Conservation (phyloP, 2,329 filamentous ascomycete species). For the Ilyonectria destructans region DNA sequence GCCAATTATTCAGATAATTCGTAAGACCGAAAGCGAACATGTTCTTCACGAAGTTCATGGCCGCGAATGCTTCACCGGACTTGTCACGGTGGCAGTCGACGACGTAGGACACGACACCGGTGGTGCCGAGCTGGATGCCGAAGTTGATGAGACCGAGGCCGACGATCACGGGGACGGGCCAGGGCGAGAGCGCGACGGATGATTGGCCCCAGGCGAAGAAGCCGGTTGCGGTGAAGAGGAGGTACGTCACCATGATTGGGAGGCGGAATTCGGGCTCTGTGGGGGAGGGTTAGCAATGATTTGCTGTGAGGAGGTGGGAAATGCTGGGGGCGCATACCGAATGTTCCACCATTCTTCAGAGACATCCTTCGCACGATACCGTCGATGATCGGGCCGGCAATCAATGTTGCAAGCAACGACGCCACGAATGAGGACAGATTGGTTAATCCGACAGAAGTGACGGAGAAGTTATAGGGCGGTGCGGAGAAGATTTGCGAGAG, state of each 20-base stretch:
- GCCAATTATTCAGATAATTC: not conserved
- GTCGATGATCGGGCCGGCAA: not conserved
- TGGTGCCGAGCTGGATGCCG: not conserved
- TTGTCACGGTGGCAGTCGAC: constrained; percentile 2
- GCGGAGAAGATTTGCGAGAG: constrained; percentile 2
- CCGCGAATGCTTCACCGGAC: not conserved
- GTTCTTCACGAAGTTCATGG: constrained; percentile 5
- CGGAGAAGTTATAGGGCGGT: constrained; percentile 4
- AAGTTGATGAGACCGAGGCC: constrained; percentile 2
- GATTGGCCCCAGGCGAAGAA: constrained; percentile 14
- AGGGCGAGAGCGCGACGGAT: not conserved
- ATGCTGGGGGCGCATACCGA: not conserved
- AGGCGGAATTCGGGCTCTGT: constrained; percentile 4
- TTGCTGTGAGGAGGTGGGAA: no score
- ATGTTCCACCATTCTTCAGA: constrained; percentile 4
- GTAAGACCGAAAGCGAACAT: not conserved
- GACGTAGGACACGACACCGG: not conserved
- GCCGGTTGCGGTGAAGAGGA: not conserved
- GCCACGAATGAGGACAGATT: constrained; percentile 32
- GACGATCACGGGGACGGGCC: not conserved
- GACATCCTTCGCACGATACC: not conserved
- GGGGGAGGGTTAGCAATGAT: no score
- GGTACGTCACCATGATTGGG: constrained; percentile 1
- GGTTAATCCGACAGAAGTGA: constrained; percentile 9
- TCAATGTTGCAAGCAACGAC: not conserved